Conservation (phyloP, 2,329 filamentous ascomycete genomes). For the Didymellaceae sp. region DNA sequence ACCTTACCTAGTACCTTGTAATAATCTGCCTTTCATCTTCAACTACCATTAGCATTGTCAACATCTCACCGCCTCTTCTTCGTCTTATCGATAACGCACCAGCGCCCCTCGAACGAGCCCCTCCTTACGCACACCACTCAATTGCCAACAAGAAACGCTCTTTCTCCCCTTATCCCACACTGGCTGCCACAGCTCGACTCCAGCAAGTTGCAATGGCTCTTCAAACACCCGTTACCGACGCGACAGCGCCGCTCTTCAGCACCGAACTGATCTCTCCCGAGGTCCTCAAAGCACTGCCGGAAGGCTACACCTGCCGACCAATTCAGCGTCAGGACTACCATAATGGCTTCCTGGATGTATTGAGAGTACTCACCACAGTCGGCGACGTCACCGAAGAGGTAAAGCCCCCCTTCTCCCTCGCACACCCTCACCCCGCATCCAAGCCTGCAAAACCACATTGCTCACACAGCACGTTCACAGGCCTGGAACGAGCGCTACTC, state of each 20-base stretch:
- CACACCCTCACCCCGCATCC: not conserved
- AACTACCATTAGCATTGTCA: not conserved
- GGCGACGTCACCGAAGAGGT: conserved; percentile 79
- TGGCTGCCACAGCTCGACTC: conserved; percentile 6
- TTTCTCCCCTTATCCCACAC: not conserved
- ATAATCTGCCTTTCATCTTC: not conserved
- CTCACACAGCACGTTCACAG: conserved; percentile 10
- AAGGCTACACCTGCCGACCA: conserved; percentile 82
- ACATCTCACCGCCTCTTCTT: conserved; percentile 26
- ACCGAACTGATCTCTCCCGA: conserved; percentile 76
- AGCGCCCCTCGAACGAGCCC: conserved; percentile 12
- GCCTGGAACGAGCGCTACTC: conserved; percentile 79
- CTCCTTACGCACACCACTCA: conserved; percentile 3
- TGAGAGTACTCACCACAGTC: conserved; percentile 90
- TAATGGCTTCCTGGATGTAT: conserved; percentile 85
- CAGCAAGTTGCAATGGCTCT: conserved; percentile 10
- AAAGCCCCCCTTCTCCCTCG: not conserved
- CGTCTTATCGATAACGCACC: conserved; percentile 33
- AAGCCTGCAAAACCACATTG: not conserved
- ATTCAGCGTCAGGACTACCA: conserved; percentile 79
- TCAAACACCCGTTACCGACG: conserved; percentile 31
- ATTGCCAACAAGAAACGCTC: conserved; percentile 2
- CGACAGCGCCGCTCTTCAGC: conserved; percentile 72
- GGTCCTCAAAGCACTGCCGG: conserved; percentile 74
- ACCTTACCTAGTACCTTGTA: not conserved